Conservation (phyloP, 345 rosid genomes). For the Eucalyptus sideroxylon region DNA sequence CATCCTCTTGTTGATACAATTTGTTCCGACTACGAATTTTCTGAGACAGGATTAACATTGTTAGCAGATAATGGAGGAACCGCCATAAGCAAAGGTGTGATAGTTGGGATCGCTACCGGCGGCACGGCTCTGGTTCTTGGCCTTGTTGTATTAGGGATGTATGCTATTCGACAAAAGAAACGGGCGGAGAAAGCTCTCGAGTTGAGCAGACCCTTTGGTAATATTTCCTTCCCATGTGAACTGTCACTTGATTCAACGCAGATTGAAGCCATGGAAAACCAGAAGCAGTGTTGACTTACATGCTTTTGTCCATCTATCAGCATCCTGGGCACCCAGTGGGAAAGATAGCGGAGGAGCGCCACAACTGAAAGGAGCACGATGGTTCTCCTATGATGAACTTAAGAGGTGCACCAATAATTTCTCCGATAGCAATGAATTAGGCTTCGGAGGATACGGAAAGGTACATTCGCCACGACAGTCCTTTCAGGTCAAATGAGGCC, state of each 20-base stretch:
- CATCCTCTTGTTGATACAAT: background rate
- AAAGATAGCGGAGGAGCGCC: slow-evolving; percentile 88
- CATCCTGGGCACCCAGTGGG: slow-evolving; percentile 87
- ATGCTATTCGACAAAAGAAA: slow-evolving; percentile 89
- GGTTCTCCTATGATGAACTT: slow-evolving; percentile 93
- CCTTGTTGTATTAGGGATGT: slow-evolving; percentile 55
- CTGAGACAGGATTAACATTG: background rate
- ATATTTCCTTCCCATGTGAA: background rate
- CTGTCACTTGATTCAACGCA: background rate
- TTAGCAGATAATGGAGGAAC: slow-evolving; percentile 9
- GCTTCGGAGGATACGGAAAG: slow-evolving; percentile 94
- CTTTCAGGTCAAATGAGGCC: background rate
- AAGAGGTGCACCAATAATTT: slow-evolving; percentile 68
- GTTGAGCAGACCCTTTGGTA: slow-evolving; percentile 81
- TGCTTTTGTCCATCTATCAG: slow-evolving; percentile 17
- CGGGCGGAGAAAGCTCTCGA: slow-evolving; percentile 88
- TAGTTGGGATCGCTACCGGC: slow-evolving; percentile 40
- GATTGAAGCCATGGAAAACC: background rate
- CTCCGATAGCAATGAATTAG: slow-evolving; percentile 65
- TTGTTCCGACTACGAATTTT: background rate
- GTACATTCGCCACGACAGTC: slow-evolving; percentile 1
- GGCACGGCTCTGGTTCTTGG: slow-evolving; percentile 44
- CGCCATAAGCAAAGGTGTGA: slow-evolving; percentile 27
- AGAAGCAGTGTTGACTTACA: background rate
- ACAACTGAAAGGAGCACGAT: slow-evolving; percentile 87